Conservation (phyloP, 371 early-diverging fungal genomes). For the Saksenaea vasiformis region DNA sequence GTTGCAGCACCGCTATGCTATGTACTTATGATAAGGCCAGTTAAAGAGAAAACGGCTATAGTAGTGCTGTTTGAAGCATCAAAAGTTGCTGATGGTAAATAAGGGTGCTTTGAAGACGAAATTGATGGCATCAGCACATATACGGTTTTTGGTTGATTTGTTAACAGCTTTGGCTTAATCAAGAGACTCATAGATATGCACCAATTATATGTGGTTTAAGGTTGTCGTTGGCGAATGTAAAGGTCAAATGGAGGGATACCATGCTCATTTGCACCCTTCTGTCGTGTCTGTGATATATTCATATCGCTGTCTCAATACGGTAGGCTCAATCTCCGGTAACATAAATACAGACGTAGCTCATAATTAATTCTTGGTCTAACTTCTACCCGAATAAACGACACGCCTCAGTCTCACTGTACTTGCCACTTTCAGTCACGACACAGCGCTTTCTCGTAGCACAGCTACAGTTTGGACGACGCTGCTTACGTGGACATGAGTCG, state of each 20-base stretch:
- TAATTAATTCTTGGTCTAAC: too few species aligned
- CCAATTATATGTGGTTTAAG: neutral
- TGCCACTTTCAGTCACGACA: too few species aligned
- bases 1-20: neutral
- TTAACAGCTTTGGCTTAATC: neutral
- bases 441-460: neutral
- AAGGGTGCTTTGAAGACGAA: neutral
- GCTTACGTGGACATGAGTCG: neutral
- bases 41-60: neutral
- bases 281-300: too few species aligned
- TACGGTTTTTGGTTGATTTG: neutral
- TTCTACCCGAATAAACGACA: too few species aligned
- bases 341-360: too few species aligned
- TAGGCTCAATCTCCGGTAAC: too few species aligned
- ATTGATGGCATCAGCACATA: neutral
- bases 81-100: neutral
- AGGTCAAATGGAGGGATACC: neutral
- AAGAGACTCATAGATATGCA: neutral
- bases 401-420: too few species aligned
- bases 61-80: neutral
- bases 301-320: too few species aligned
- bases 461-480: neutral
- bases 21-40: neutral
- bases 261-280: neutral
- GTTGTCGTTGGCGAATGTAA: neutral